Conservation (phyloP, 441 rosid species). For the Euphorbia corollata region DNA sequence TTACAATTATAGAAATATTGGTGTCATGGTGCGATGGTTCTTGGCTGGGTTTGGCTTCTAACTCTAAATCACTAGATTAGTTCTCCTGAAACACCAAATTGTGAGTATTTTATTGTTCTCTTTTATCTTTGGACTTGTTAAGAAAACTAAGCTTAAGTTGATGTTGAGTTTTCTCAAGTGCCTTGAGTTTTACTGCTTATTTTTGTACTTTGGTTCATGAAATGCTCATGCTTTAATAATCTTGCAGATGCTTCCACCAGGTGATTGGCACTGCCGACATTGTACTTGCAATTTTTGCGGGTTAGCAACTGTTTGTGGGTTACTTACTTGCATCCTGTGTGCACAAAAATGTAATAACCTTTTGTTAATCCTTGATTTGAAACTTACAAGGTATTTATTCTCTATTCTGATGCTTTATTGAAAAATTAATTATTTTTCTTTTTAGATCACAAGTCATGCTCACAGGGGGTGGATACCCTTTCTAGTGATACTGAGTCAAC, state of each 20-base stretch:
- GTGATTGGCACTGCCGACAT: constrained; percentile 93
- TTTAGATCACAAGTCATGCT: constrained; percentile 73
- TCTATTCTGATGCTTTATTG: background rate
- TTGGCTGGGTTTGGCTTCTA: background rate
- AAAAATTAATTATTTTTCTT: constrained; percentile 16
- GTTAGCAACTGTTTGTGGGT: constrained; percentile 26
- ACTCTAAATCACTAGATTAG: background rate
- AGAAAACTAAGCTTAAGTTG: constrained; percentile 4
- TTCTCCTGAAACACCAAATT: background rate
- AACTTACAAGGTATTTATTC: constrained; percentile 5
- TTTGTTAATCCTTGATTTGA: constrained; percentile 20
- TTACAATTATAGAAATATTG: background rate
- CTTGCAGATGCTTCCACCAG: constrained; percentile 75
- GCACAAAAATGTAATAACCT: constrained; percentile 61
- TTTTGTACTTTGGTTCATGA: background rate
- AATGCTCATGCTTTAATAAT: constrained; percentile 14
- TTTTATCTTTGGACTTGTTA: background rate
- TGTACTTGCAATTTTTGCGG: constrained; percentile 90
- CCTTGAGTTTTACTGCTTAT: constrained; percentile 6
- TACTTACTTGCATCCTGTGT: constrained; percentile 63
- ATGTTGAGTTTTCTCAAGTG: background rate
- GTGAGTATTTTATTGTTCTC: background rate
- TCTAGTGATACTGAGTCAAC: constrained; percentile 31
- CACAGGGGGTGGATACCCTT: constrained; percentile 37
- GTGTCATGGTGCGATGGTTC: background rate